Evolutionary conservation across 768 basidiomycete genomes (phyloP).

Genomic region (Pholiota microspora): DNA sequence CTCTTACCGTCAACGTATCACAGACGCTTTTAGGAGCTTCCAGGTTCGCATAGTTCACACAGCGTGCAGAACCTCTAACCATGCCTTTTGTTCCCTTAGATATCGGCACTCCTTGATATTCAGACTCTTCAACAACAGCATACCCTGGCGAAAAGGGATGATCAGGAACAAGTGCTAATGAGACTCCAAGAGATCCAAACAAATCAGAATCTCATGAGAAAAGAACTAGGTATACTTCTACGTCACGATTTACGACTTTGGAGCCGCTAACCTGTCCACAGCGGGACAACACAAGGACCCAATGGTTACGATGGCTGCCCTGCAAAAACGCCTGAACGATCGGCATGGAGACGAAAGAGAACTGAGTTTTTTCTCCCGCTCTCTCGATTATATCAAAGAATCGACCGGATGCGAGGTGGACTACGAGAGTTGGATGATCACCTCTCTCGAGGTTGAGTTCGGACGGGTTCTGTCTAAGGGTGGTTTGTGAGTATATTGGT

Average conservation of each 20-base stretch:
- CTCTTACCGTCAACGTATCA: neutral
- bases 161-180: neutral
- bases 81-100: neutral
- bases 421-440: constrained; percentile 17
- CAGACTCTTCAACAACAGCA: neutral
- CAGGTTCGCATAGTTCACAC: neutral
- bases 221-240: neutral
- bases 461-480: constrained; percentile 17
- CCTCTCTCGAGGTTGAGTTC: constrained; percentile 19
- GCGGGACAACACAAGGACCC: neutral
- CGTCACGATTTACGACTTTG: neutral
- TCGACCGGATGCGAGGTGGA: neutral
- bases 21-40: neutral
- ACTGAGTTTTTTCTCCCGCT: neutral
- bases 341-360: neutral
- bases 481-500: constrained; percentile 13
- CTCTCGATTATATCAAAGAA: neutral
- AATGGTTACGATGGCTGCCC: neutral
- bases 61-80: neutral
- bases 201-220: neutral
- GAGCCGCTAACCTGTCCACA: neutral
- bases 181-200: neutral
- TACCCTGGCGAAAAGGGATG: neutral
- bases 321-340: neutral
- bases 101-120: neutral